phyloP scores from a whole-genome alignment of 805 yeast genomes.

The Suhomyces sp. region DNA sequence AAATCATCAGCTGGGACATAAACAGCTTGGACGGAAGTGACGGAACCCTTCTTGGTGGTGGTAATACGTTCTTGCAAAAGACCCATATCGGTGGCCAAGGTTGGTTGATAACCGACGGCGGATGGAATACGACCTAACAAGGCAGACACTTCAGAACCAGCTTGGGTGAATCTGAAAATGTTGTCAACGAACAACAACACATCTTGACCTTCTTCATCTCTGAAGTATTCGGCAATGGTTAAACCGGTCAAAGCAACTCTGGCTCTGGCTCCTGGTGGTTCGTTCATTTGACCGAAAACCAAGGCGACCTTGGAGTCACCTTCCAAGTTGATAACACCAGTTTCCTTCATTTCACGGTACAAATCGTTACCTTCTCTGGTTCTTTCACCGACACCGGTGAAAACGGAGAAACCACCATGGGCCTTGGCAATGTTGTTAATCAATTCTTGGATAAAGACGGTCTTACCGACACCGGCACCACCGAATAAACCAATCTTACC shows the following conservation, averaged over 20 bases:
- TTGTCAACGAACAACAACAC: constrained; percentile 98
- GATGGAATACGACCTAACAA: constrained; percentile 99
- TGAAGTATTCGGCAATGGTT: constrained; percentile 99
- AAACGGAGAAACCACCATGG: constrained; percentile 99
- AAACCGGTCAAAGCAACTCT: constrained; percentile 99
- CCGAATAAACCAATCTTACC: constrained; percentile 99
- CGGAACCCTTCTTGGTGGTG: constrained; percentile 99
- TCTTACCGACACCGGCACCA: constrained; percentile 99
- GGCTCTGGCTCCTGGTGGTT: constrained; percentile 99
- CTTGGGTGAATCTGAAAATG: constrained; percentile 99
- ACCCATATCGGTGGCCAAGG: constrained; percentile 99
- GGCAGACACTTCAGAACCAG: constrained; percentile 99
- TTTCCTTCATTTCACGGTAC: constrained; percentile 99
- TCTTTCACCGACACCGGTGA: constrained; percentile 99
- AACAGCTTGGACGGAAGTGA: constrained; percentile 99
- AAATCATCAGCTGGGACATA: constrained; percentile 99
- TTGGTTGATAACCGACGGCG: constrained; percentile 99
- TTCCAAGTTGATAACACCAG: constrained; percentile 99
- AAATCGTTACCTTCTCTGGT: constrained; percentile 99
- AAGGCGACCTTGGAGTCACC: constrained; percentile 99
- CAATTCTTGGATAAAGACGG: constrained; percentile 99
- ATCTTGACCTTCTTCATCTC: constrained; percentile 99
- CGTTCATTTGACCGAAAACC: constrained; percentile 99
- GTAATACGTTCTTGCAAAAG: constrained; percentile 99
- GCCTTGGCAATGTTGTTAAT: constrained; percentile 99